Conservation (phyloP, 2,329 filamentous ascomycete species). For the Colletotrichum abscissum region DNA sequence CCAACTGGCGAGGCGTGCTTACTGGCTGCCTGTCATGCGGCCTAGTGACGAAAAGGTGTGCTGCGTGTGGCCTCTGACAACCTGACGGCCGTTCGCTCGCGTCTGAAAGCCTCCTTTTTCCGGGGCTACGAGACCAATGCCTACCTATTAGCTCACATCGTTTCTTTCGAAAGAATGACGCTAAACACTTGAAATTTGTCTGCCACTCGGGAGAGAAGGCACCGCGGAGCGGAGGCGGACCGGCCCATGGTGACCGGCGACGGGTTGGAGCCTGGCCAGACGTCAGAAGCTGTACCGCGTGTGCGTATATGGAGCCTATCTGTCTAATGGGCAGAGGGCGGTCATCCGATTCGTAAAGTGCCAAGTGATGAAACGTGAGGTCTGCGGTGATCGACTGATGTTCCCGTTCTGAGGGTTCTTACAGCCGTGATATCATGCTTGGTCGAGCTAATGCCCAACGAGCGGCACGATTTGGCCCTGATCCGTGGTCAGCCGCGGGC, state of each 20-base stretch:
- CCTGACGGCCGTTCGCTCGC: slow-evolving; percentile 9
- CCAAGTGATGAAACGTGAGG: slow-evolving; percentile 7
- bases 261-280: neutral
- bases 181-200: neutral
- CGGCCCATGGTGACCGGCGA: slow-evolving; percentile 8
- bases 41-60: slow-evolving; percentile 33
- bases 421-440: slow-evolving; percentile 22
- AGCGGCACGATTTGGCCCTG: neutral
- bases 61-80: neutral
- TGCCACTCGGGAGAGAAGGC: neutral
- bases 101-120: neutral
- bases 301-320: neutral
- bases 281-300: neutral
- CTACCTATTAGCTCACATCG: neutral
- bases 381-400: slow-evolving; percentile 20
- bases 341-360: slow-evolving; percentile 14
- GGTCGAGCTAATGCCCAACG: slow-evolving; percentile 14
- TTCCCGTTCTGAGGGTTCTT: neutral
- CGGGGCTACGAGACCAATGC: neutral
- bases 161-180: neutral
- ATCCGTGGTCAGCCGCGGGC: neutral
- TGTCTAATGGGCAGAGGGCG: neutral
- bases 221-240: slow-evolving; percentile 12
- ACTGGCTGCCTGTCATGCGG: slow-evolving; percentile 35
- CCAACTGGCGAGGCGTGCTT: slow-evolving; percentile 35